A percentile compares a stretch with the other conserved stretches of the same genome.
These are phyloP conservation scores for Globisporangium splendens DNA, from an alignment of 352 stramenopile species.

Conservation along the genomic window DNA sequence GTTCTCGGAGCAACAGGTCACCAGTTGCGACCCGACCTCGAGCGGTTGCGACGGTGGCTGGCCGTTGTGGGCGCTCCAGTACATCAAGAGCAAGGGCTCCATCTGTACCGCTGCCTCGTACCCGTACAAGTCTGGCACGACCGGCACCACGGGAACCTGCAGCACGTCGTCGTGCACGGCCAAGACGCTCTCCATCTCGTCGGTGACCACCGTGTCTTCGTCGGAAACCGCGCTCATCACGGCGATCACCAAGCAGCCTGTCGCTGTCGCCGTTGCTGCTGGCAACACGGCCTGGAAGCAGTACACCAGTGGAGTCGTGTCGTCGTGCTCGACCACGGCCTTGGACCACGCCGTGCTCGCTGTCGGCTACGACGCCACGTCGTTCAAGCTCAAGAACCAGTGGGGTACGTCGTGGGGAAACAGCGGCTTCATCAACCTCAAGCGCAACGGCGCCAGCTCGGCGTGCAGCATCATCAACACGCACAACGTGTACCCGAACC, in stretches of 20 bases:
- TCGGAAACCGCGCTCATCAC: conserved; percentile 51
- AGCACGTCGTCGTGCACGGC: too few species aligned
- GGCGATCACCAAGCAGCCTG: conserved; percentile 83
- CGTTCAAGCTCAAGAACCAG: conserved; percentile 92
- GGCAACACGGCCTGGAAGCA: conserved; percentile 89
- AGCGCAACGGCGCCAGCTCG: conserved; percentile 42
- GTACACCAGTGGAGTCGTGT: conserved; percentile 85
- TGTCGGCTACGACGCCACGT: conserved; percentile 80
- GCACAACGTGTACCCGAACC: conserved; percentile 13
- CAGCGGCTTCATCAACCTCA: conserved; percentile 85
- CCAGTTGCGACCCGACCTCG: too few species aligned
- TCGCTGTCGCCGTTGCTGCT: conserved; percentile 86
- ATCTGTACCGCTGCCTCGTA: too few species aligned
- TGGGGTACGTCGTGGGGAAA: conserved; percentile 87
- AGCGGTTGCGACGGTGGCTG: too few species aligned
- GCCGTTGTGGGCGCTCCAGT: too few species aligned
- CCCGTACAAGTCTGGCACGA: too few species aligned
- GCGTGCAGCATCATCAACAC: conserved; percentile 13
- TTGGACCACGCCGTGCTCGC: conserved; percentile 94
- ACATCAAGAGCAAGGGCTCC: too few species aligned
- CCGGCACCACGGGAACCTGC: too few species aligned
- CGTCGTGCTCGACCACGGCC: conserved; percentile 43
- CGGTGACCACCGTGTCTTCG: background rate
- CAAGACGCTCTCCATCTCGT: too few species aligned
- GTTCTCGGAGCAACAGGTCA: too few species aligned